Percentiles rank a stretch among this genome's conserved stretches.
These are phyloP conservation scores for Colletotrichum sp. DNA, from an alignment of 2,329 filamentous ascomycete genomes.

Conservation along the genomic window DNA sequence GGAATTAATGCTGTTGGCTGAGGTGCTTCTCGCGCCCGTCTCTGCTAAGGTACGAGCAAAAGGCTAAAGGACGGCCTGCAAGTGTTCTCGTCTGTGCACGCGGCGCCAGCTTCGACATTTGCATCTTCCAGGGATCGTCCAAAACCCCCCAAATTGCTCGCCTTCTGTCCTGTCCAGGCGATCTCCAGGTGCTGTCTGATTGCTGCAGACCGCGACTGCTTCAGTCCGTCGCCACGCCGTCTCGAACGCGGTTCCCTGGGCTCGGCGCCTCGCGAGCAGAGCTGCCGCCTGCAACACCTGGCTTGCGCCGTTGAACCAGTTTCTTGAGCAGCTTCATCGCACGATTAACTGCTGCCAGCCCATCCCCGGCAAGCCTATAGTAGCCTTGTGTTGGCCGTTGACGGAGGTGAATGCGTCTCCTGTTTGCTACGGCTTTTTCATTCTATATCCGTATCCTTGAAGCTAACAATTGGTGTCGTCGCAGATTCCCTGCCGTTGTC, in stretches of 20 bases:
- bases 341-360: not conserved
- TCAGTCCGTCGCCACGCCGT: not conserved
- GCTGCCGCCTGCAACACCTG: not conserved
- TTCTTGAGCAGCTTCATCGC: not conserved
- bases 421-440: not conserved
- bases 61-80: not conserved
- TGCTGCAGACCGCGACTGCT: not conserved
- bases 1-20: not conserved
- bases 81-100: not conserved
- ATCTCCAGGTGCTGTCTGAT: not conserved
- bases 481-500: not conserved
- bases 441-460: not conserved
- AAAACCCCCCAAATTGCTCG: not conserved
- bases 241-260: not conserved
- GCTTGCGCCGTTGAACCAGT: not conserved
- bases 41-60: not conserved
- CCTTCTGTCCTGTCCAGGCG: not conserved
- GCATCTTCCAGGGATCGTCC: conserved; percentile 9
- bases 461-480: not conserved
- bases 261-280: not conserved
- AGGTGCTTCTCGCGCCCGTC: not conserved
- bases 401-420: not conserved
- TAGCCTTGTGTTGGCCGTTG: not conserved
- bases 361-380: not conserved
- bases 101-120: conserved; percentile 13